These are phyloP conservation scores for Cladophialophora bantiana DNA, from an alignment of 2,329 filamentous ascomycete species.

Conservation along the genomic window DNA sequence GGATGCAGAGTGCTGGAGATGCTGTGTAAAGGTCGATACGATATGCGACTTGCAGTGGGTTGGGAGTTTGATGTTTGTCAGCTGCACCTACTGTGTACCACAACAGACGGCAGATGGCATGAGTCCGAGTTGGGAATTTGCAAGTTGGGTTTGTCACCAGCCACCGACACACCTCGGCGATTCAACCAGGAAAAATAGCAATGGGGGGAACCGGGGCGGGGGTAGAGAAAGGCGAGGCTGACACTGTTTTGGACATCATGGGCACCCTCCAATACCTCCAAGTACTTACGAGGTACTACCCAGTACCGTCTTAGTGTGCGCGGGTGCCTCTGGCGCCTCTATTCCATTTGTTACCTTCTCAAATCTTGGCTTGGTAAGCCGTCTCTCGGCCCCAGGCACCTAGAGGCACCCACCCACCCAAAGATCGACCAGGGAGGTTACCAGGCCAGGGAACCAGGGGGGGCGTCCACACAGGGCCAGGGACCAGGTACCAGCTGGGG, in stretches of 20 bases:
- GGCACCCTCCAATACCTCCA: too few relatives aligned
- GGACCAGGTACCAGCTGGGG: not conserved
- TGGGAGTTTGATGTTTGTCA: too few relatives aligned
- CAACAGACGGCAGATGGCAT: too few relatives aligned
- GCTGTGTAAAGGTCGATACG: too few relatives aligned
- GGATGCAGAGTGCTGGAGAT: too few relatives aligned
- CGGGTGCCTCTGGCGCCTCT: too few relatives aligned
- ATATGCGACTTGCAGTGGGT: too few relatives aligned
- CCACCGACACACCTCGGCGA: not conserved
- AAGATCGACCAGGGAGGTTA: not conserved
- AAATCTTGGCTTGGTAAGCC: conserved; percentile 6
- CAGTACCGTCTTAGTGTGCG: too few relatives aligned
- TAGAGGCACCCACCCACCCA: not conserved
- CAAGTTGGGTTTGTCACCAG: too few relatives aligned
- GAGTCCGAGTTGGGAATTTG: too few relatives aligned
- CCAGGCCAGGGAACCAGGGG: not conserved
- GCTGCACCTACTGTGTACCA: too few relatives aligned
- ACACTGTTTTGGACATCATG: conserved; percentile 15
- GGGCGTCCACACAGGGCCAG: not conserved
- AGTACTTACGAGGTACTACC: too few relatives aligned
- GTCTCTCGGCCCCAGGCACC: not conserved
- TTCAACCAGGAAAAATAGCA: conserved; percentile 2
- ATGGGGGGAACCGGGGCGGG: not conserved
- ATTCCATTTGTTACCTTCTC: not conserved
- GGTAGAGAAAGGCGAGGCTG: conserved; percentile 24